Evolutionary conservation across 225 moss, liverwort and hornwort genomes (phyloP).

Genomic region (Marchantia paleacea): DNA sequence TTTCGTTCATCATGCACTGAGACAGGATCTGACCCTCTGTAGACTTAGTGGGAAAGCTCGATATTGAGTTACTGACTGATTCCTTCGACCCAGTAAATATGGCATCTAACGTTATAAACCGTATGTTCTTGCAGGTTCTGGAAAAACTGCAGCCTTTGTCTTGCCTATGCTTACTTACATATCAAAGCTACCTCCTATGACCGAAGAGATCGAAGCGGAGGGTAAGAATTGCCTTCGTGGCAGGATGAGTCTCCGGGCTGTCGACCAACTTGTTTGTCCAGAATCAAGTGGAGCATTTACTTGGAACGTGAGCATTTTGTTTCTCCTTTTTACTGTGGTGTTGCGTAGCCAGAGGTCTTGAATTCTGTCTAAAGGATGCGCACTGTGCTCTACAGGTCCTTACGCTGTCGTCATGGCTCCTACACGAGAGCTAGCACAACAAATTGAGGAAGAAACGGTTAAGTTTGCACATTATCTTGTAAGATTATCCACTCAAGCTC

Average conservation of each 20-base stretch:
- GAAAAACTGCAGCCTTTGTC: slow-evolving; percentile 99
- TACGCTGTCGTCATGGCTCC: slow-evolving; percentile 99
- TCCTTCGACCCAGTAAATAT: no score
- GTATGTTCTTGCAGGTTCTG: slow-evolving; percentile 59
- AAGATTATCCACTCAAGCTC: slow-evolving; percentile 20
- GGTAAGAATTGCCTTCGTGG: slow-evolving; percentile 21
- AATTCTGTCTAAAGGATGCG: neutral
- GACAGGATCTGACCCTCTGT: no score
- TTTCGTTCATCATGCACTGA: no score
- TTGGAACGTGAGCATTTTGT: neutral
- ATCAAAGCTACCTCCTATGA: slow-evolving; percentile 97
- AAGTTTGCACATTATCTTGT: slow-evolving; percentile 98
- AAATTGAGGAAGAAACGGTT: slow-evolving; percentile 98
- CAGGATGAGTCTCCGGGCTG: neutral
- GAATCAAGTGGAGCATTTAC: neutral
- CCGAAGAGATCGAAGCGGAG: slow-evolving; percentile 60
- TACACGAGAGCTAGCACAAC: slow-evolving; percentile 94
- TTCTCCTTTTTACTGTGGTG: neutral
- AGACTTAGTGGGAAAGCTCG: no score
- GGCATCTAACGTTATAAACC: no score
- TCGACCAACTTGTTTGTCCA: neutral
- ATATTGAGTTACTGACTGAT: no score
- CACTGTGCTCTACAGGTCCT: slow-evolving; percentile 51
- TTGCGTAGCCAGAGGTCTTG: neutral
- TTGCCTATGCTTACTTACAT: slow-evolving; percentile 99